Evolutionary conservation across 148 eudicot genomes (phyloP).

Genomic region (Diospyros lotus): DNA sequence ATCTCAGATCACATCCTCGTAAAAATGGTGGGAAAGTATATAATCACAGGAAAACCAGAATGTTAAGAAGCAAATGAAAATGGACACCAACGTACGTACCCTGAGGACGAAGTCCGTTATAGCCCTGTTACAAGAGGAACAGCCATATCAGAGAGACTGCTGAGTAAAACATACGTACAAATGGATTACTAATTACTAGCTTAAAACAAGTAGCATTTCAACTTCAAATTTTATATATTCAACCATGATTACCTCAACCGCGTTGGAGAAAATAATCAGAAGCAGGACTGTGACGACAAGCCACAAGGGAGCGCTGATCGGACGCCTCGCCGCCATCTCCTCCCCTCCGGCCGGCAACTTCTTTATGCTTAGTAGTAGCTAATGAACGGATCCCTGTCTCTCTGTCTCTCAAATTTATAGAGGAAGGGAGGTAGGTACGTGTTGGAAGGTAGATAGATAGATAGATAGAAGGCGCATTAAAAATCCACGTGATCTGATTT

Average conservation of each 20-base stretch:
- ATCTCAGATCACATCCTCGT: no score
- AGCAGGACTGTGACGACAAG: neutral
- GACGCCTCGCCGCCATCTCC: conserved; percentile 9
- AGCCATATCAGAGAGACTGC: neutral
- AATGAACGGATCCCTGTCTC: neutral
- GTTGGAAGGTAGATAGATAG: no score
- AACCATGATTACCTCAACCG: conserved; percentile 7
- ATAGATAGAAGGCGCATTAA: no score
- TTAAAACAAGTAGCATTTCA: no score
- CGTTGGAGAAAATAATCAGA: conserved; percentile 11
- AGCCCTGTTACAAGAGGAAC: conserved; percentile 9
- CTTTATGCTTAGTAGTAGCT: no score
- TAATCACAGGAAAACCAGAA: neutral
- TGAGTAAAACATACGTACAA: no score
- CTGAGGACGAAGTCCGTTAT: conserved; percentile 7
- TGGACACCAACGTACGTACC: neutral
- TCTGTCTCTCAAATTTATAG: neutral
- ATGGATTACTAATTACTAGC: neutral
- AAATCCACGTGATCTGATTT: no score
- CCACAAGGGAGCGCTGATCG: neutral
- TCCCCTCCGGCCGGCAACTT: no score
- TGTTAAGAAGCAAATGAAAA: neutral
- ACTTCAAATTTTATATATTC: no score
- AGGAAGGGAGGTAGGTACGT: no score
- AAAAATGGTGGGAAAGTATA: no score